phyloP scores from a whole-genome alignment of 1,284 basidiomycete species.

The Sporisorium scitamineum region DNA sequence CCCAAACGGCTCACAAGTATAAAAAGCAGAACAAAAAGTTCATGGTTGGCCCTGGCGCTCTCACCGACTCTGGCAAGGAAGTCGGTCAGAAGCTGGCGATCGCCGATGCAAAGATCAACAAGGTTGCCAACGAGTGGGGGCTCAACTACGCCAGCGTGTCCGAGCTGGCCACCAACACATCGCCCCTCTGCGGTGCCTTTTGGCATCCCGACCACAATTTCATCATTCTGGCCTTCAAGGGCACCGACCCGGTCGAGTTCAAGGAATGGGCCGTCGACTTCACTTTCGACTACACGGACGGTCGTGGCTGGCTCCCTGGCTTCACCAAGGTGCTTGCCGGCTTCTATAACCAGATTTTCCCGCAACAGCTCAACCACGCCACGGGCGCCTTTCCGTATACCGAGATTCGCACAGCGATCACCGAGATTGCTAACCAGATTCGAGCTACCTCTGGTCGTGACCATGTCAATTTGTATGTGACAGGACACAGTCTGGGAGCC shows the following conservation, averaged over 20 bases:
- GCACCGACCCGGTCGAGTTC: constrained; percentile 70
- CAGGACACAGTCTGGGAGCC: constrained; percentile 48
- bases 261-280: constrained; percentile 69
- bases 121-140: constrained; percentile 46
- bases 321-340: constrained; percentile 48
- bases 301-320: constrained; percentile 45
- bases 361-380: constrained; percentile 32
- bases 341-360: constrained; percentile 54
- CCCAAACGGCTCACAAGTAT: constrained; percentile 2
- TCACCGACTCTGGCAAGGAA: constrained; percentile 27
- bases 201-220: constrained; percentile 49
- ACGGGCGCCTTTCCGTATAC: constrained; percentile 40
- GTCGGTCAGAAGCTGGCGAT: constrained; percentile 19
- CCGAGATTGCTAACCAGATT: constrained; percentile 36
- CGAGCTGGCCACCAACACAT: constrained; percentile 50
- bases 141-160: constrained; percentile 49
- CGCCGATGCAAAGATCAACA: constrained; percentile 39
- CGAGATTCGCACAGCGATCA: constrained; percentile 34
- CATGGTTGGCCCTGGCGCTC: constrained; percentile 7
- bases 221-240: constrained; percentile 55
- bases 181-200: constrained; percentile 47
- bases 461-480: constrained; percentile 47
- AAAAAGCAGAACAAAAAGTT: constrained; percentile 25
- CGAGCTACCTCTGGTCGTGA: constrained; percentile 20
- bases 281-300: constrained; percentile 52